These are phyloP conservation scores for Didymella lethalis DNA, from an alignment of 2,329 filamentous ascomycete species.

Conservation along the genomic window DNA sequence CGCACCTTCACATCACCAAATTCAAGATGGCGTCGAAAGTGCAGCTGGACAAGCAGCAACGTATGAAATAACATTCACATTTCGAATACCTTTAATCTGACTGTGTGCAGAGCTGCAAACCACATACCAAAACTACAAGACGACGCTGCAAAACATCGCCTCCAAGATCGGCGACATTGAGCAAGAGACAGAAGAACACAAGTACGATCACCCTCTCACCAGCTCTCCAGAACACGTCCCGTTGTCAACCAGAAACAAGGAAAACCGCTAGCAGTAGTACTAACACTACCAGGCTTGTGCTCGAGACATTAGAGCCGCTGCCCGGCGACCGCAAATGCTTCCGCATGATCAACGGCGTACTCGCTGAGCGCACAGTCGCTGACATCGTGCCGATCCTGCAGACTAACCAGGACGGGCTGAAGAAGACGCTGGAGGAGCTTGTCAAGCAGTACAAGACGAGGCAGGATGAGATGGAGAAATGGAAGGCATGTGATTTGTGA, in stretches of 20 bases:
- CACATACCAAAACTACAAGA: slow-evolving; percentile 80
- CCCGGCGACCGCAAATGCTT: slow-evolving; percentile 92
- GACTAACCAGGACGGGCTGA: slow-evolving; percentile 92
- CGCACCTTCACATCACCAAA: slow-evolving; percentile 6
- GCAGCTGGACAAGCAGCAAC: slow-evolving; percentile 76
- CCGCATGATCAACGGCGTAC: slow-evolving; percentile 96
- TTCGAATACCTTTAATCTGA: slow-evolving; percentile 8
- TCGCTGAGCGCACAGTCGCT: slow-evolving; percentile 91
- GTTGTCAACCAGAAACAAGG: not conserved
- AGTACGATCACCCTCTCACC: slow-evolving; percentile 65
- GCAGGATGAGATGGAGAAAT: slow-evolving; percentile 94
- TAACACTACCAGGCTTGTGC: slow-evolving; percentile 74
- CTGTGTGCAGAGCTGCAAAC: slow-evolving; percentile 72
- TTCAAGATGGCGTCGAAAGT: slow-evolving; percentile 59
- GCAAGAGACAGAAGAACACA: slow-evolving; percentile 97
- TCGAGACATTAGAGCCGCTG: slow-evolving; percentile 88
- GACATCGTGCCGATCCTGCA: slow-evolving; percentile 90
- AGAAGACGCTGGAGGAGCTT: slow-evolving; percentile 91
- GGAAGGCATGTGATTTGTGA: slow-evolving; percentile 77
- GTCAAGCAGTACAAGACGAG: slow-evolving; percentile 96
- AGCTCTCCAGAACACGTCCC: not conserved
- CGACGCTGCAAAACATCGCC: slow-evolving; percentile 85
- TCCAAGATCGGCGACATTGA: slow-evolving; percentile 98
- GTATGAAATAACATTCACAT: slow-evolving; percentile 51
- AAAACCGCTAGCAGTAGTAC: slow-evolving; percentile 4